A percentile compares a stretch with the other conserved stretches of the same genome.
Evolutionary conservation across 306 rosid species (phyloP).

Genomic region (Dryas octopetala): DNA sequence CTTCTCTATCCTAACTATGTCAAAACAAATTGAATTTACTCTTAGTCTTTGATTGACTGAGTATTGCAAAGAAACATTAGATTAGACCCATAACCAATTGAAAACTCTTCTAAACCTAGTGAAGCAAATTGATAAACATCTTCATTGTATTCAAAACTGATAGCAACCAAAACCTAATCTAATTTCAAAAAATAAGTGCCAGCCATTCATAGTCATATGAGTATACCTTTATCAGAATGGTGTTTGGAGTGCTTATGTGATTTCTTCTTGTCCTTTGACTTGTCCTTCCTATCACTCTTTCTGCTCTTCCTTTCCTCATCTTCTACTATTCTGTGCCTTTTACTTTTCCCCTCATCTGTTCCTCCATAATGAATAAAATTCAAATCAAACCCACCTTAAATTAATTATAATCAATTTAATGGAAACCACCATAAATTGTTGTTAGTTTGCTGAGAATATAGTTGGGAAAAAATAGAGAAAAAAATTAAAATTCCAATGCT

Average conservation of each 20-base stretch:
- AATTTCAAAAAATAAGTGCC: background rate
- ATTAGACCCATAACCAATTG: background rate
- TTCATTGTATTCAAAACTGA: background rate
- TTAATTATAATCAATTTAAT: background rate
- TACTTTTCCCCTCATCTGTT: conserved; percentile 62
- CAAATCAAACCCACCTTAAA: background rate
- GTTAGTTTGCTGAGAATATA: conserved; percentile 2
- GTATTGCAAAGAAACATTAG: too few species aligned
- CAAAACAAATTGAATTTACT: background rate
- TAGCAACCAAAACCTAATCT: background rate
- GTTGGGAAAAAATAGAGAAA: background rate
- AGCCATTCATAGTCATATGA: too few species aligned
- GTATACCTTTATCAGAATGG: conserved; percentile 38
- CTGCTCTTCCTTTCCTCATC: conserved; percentile 56
- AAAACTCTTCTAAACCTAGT: background rate
- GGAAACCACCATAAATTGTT: background rate
- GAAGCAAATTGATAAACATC: background rate
- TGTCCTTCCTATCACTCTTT: conserved; percentile 63
- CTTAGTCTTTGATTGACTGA: background rate
- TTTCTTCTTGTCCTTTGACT: conserved; percentile 55
- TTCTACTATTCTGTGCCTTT: conserved; percentile 63
- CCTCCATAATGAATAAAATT: conserved; percentile 1
- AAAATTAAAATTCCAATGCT: background rate
- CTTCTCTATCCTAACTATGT: background rate
- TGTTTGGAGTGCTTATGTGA: conserved; percentile 60